Percentiles rank a stretch among this genome's conserved stretches.
phyloP scores from a whole-genome alignment of 495 filamentous ascomycete species.

The Lepidopterella palustris region DNA sequence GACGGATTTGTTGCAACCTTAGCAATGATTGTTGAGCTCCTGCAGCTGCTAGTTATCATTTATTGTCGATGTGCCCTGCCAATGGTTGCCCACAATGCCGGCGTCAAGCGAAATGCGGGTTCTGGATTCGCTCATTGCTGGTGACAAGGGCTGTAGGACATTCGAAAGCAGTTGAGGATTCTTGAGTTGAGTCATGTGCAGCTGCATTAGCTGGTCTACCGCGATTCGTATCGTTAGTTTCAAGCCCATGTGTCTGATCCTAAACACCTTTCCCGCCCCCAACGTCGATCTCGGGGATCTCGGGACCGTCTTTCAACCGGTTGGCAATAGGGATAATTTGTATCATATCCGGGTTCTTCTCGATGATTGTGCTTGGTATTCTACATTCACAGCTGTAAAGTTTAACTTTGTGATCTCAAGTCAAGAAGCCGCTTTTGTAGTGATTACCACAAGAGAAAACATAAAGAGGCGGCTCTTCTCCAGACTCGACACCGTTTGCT shows the following conservation, averaged over 20 bases:
- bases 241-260: slow-evolving; percentile 57
- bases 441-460: slow-evolving; percentile 75
- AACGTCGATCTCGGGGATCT: slow-evolving; percentile 65
- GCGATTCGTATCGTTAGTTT: slow-evolving; percentile 40
- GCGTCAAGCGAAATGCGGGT: slow-evolving; percentile 12
- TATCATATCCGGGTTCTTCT: slow-evolving; percentile 48
- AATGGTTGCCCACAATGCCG: slow-evolving; percentile 1
- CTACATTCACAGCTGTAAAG: slow-evolving; percentile 85
- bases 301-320: slow-evolving; percentile 48
- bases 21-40: slow-evolving; percentile 13
- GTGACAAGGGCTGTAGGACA: slow-evolving; percentile 11
- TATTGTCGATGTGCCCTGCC: background rate
- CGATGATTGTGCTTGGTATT: slow-evolving; percentile 52
- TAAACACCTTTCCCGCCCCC: slow-evolving; percentile 77
- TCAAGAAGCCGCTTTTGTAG: slow-evolving; percentile 63
- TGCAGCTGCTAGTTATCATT: slow-evolving; percentile 10
- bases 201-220: slow-evolving; percentile 23
- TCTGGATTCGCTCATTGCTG: slow-evolving; percentile 7
- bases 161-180: slow-evolving; percentile 12
- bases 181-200: slow-evolving; percentile 15
- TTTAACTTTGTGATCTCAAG: slow-evolving; percentile 53
- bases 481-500: slow-evolving; percentile 26
- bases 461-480: slow-evolving; percentile 60
- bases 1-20: slow-evolving; percentile 1
- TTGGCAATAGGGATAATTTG: slow-evolving; percentile 72